Evolutionary conservation across 768 basidiomycete species (phyloP).

Genomic region (Lactarius indigo): DNA sequence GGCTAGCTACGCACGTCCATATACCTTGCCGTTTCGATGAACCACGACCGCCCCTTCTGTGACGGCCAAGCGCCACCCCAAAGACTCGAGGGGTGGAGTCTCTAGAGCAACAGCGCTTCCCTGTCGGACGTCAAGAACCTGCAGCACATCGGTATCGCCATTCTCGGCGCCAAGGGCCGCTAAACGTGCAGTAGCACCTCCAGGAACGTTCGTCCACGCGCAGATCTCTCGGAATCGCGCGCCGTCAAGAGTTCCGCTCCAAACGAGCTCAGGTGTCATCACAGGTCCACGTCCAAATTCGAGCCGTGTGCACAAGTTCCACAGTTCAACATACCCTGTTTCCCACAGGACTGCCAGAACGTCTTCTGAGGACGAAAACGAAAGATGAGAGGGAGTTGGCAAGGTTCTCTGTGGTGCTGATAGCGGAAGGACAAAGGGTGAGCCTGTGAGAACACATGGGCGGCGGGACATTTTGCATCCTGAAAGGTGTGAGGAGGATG

Average conservation of each 20-base stretch:
- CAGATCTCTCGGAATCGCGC: slow-evolving; percentile 22
- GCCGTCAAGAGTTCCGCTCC: slow-evolving; percentile 22
- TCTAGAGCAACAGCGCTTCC: background rate
- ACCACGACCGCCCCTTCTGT: slow-evolving; percentile 5
- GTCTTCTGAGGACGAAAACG: slow-evolving; percentile 58
- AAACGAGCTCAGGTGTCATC: slow-evolving; percentile 53
- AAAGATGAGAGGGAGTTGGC: slow-evolving; percentile 57
- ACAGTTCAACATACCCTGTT: slow-evolving; percentile 63
- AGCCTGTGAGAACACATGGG: slow-evolving; percentile 79
- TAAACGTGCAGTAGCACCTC: slow-evolving; percentile 4
- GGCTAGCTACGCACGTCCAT: slow-evolving; percentile 16
- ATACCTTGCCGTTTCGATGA: slow-evolving; percentile 21
- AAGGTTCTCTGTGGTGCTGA: slow-evolving; percentile 48
- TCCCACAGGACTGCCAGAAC: slow-evolving; percentile 67
- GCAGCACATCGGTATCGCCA: slow-evolving; percentile 12
- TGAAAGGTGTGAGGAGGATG: slow-evolving; percentile 87
- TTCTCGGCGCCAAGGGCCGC: slow-evolving; percentile 16
- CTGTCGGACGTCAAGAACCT: slow-evolving; percentile 9
- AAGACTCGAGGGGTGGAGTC: slow-evolving; percentile 11
- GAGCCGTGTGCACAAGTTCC: slow-evolving; percentile 63
- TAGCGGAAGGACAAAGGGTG: slow-evolving; percentile 27
- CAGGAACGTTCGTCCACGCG: slow-evolving; percentile 7
- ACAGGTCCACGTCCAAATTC: slow-evolving; percentile 53
- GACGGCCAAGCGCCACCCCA: slow-evolving; percentile 34
- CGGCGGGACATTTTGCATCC: slow-evolving; percentile 94